phyloP scores from a whole-genome alignment of 2,329 filamentous ascomycete genomes.

The Fusarium goolgardi region DNA sequence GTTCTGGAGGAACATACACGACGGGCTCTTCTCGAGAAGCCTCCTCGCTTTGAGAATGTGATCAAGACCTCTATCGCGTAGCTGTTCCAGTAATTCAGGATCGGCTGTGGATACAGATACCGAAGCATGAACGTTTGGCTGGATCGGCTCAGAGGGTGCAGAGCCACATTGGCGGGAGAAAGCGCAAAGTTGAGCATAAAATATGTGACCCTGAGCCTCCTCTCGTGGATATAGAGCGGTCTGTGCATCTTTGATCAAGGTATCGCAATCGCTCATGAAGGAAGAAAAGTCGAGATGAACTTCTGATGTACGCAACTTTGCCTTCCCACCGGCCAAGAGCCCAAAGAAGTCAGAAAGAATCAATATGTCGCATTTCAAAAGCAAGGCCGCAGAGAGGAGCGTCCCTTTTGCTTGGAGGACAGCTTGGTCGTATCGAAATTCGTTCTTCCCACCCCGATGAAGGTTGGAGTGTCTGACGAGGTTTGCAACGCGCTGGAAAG shows the following conservation, averaged over 20 bases:
- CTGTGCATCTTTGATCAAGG: neutral
- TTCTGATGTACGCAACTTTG: neutral
- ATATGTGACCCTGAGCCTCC: neutral
- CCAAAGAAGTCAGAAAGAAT: conserved; percentile 6
- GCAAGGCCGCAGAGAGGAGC: neutral
- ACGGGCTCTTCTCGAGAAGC: neutral
- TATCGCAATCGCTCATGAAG: neutral
- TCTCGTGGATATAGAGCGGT: neutral
- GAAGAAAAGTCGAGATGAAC: neutral
- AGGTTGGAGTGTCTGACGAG: conserved; percentile 1
- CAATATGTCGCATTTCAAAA: conserved; percentile 1
- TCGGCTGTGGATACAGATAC: neutral
- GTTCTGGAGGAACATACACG: neutral
- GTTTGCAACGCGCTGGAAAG: conserved; percentile 5
- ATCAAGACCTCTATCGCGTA: neutral
- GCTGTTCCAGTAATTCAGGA: neutral
- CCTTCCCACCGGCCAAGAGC: neutral
- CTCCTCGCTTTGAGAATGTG: neutral
- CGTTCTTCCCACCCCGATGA: neutral
- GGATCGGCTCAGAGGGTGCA: neutral
- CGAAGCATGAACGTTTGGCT: too few species aligned
- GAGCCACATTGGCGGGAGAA: neutral
- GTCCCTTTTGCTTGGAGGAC: neutral
- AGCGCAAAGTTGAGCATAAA: neutral
- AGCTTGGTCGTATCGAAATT: neutral